phyloP scores from a whole-genome alignment of 495 filamentous ascomycete genomes.

The Haplographium delicatum region DNA sequence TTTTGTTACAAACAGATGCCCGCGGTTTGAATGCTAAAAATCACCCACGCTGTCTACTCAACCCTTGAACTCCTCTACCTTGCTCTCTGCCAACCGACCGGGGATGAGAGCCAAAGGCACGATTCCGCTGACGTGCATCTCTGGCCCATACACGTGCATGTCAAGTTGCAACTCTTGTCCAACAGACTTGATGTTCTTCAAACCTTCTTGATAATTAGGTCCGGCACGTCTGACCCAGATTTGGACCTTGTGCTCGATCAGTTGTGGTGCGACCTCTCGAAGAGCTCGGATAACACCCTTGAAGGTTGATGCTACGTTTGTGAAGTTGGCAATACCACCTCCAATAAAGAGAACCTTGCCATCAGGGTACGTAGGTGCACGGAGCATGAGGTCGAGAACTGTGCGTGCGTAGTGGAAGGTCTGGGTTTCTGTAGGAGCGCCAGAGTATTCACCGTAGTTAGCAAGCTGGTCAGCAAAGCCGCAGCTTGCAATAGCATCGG shows the following conservation, averaged over 20 bases:
- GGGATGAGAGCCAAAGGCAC: slow-evolving; percentile 58
- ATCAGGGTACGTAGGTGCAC: slow-evolving; percentile 75
- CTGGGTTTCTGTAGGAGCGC: slow-evolving; percentile 95
- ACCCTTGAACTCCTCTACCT: slow-evolving; percentile 43
- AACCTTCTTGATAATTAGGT: slow-evolving; percentile 99
- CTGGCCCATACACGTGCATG: slow-evolving; percentile 96
- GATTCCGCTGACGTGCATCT: slow-evolving; percentile 77
- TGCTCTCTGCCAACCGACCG: slow-evolving; percentile 46
- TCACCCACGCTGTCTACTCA: slow-evolving; percentile 14
- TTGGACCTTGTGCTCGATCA: slow-evolving; percentile 95
- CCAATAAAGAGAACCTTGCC: slow-evolving; percentile 99
- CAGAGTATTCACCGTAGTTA: slow-evolving; percentile 99
- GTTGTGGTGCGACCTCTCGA: slow-evolving; percentile 76
- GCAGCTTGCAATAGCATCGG: slow-evolving; percentile 94
- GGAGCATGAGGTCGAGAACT: slow-evolving; percentile 95
- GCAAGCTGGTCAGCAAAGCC: slow-evolving; percentile 94
- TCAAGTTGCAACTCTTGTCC: slow-evolving; percentile 86
- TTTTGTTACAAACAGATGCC: slow-evolving; percentile 18
- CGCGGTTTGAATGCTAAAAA: slow-evolving; percentile 11
- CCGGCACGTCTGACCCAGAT: slow-evolving; percentile 99
- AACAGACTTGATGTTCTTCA: slow-evolving; percentile 98
- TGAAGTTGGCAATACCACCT: slow-evolving; percentile 99
- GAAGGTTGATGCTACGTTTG: slow-evolving; percentile 94
- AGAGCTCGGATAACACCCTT: slow-evolving; percentile 99
- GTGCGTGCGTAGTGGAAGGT: slow-evolving; percentile 98